These are phyloP conservation scores for Zalerion maritima DNA, from an alignment of 495 filamentous ascomycete species.

Conservation along the genomic window DNA sequence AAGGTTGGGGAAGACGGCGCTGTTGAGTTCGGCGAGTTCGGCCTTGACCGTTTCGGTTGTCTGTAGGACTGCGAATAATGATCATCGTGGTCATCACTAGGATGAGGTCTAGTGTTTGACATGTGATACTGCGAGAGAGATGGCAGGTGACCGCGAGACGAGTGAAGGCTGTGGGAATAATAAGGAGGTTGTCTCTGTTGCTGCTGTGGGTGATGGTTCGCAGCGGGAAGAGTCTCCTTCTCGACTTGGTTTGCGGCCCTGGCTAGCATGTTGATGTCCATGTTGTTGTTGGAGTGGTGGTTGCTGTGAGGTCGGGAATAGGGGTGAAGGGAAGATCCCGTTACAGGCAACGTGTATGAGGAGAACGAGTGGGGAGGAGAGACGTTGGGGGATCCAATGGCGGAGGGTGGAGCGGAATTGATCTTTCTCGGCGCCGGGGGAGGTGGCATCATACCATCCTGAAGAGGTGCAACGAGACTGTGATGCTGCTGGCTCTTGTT, in stretches of 20 bases:
- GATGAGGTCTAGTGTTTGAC: conserved; percentile 84
- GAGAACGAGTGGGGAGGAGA: conserved; percentile 87
- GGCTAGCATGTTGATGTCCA: conserved; percentile 82
- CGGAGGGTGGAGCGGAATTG: conserved; percentile 79
- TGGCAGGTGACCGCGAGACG: conserved; percentile 45
- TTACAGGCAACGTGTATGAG: conserved; percentile 52
- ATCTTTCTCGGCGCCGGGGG: conserved; percentile 47
- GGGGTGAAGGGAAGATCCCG: conserved; percentile 42
- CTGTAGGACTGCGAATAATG: conserved; percentile 45
- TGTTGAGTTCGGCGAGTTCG: conserved; percentile 86
- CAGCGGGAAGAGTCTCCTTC: conserved; percentile 45
- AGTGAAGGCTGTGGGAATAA: conserved; percentile 39
- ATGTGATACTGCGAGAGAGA: conserved; percentile 81
- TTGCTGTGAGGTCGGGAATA: conserved; percentile 38
- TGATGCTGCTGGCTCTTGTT: conserved; percentile 59
- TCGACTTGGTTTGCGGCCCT: conserved; percentile 80
- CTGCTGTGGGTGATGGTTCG: conserved; percentile 38
- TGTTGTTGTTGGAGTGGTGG: conserved; percentile 31
- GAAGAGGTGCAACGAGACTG: conserved; percentile 19
- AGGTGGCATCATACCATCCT: conserved; percentile 60
- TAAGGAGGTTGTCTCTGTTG: conserved; percentile 36
- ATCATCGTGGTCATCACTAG: conserved; percentile 71
- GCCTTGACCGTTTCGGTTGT: conserved; percentile 72
- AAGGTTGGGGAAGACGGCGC: conserved; percentile 96
- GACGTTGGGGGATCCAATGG: conserved; percentile 83